Percentiles rank a stretch among this genome's conserved stretches.
These are phyloP conservation scores for Pichia phayaonensis DNA, from an alignment of 805 yeast genomes.

Conservation along the genomic window DNA sequence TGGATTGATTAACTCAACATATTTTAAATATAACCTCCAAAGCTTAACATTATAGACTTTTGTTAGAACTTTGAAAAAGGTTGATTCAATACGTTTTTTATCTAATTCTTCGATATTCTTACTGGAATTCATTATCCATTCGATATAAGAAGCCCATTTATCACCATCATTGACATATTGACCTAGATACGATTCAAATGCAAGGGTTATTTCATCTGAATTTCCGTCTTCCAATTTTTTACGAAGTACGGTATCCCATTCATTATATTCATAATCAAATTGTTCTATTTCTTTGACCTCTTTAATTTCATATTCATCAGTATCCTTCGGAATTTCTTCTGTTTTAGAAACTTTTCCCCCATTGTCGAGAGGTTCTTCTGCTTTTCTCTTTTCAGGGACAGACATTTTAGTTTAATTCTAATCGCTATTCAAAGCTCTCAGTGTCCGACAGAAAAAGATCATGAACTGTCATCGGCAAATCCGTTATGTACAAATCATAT, in stretches of 20 bases:
- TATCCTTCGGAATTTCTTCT: slow-evolving; percentile 25
- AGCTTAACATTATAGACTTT: slow-evolving; percentile 56
- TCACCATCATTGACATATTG: slow-evolving; percentile 62
- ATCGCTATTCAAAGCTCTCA: background rate
- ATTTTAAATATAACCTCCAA: slow-evolving; percentile 71
- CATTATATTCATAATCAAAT: slow-evolving; percentile 44
- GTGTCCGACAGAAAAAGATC: background rate
- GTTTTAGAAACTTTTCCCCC: background rate
- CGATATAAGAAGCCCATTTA: slow-evolving; percentile 71
- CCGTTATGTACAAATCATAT: background rate
- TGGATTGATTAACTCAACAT: slow-evolving; percentile 64
- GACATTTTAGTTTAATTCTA: background rate
- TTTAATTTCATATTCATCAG: slow-evolving; percentile 34
- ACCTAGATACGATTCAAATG: slow-evolving; percentile 52
- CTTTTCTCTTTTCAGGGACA: background rate
- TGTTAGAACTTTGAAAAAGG: slow-evolving; percentile 59
- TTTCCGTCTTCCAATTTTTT: slow-evolving; percentile 37
- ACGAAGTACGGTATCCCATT: slow-evolving; percentile 41
- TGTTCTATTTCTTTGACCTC: slow-evolving; percentile 34
- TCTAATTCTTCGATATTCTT: slow-evolving; percentile 55
- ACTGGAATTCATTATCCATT: slow-evolving; percentile 25
- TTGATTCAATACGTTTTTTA: slow-evolving; percentile 51
- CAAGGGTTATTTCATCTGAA: slow-evolving; percentile 48
- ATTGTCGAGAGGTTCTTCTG: background rate
- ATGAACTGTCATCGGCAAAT: background rate